These are phyloP conservation scores for Ogataea trehalophila DNA, from an alignment of 805 yeast species.

Conservation along the genomic window DNA sequence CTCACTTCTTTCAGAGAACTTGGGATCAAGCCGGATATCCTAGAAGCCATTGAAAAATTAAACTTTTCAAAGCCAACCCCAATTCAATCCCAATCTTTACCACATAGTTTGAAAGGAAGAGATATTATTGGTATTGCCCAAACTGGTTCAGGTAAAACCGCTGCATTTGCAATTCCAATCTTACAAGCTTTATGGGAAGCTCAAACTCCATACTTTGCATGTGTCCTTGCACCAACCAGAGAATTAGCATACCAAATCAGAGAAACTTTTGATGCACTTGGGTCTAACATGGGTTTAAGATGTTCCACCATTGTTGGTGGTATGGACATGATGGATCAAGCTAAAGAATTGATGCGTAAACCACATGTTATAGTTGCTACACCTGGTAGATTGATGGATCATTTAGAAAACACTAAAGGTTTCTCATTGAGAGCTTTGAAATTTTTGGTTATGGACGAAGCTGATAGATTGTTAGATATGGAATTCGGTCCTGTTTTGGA, in stretches of 20 bases:
- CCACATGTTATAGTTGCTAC: conserved; percentile 96
- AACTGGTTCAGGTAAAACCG: conserved; percentile 97
- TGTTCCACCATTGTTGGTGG: conserved; percentile 92
- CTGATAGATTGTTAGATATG: conserved; percentile 91
- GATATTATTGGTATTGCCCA: conserved; percentile 96
- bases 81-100: conserved; percentile 87
- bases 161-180: conserved; percentile 96
- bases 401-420: conserved; percentile 87
- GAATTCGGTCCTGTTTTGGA: conserved; percentile 95
- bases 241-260: conserved; percentile 85
- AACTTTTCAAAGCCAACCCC: conserved; percentile 86
- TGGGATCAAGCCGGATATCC: conserved; percentile 68
- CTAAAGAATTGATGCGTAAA: conserved; percentile 85
- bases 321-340: conserved; percentile 97
- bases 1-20: conserved; percentile 44
- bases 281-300: conserved; percentile 87
- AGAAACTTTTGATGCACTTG: conserved; percentile 92
- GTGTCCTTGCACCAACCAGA: conserved; percentile 83
- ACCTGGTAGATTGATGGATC: conserved; percentile 86
- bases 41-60: conserved; percentile 72
- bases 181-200: conserved; percentile 86
- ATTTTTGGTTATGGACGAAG: conserved; percentile 92
- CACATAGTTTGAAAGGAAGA: conserved; percentile 83
- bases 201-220: conserved; percentile 82
- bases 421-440: conserved; percentile 74